Evolutionary conservation across 2,329 filamentous ascomycete species (phyloP), one percentile per base, ranked within the genome.

Genomic region (Xylariomycetidae sp.): DNA sequence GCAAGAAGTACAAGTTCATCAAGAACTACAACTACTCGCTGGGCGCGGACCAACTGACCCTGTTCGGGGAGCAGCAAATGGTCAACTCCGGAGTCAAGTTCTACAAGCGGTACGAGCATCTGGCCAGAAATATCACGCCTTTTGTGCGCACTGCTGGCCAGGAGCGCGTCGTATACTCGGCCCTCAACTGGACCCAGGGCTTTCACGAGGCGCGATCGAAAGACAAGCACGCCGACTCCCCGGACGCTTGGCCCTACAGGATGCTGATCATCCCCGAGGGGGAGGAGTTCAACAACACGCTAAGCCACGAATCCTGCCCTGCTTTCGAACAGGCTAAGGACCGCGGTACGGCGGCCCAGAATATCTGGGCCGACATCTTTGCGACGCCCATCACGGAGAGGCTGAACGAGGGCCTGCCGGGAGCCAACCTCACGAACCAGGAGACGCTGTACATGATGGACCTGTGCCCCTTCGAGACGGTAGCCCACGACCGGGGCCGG

Each of bases 401-500:
- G 6, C 61, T 95, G 25, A 88, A 89, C 53, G 49, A 62, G 11
- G 75, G 82, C 40, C 67, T 96, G 1, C 72, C 71, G 0, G 83
- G 84, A 3, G 80, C 75, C 5, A 77, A 83, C 40, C 57, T 95
- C 26, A 75, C 72, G 3, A 53, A 68, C 10, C 51, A 64, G 1
- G 80, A 90, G 20, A 76, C 80, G 1, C 66, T 88, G 36, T 74
- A 72, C 37, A 56, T 96, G 20, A 95, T 96, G 88, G 88, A 95
- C 49, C 68, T 95, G 40, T 96, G 89, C 51, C 82, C 89, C 0
- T 95, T 88, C 62, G 74, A 83, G 46, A 90, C 86, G 0, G 78
- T 94, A n/a, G 78, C 82, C 7, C 67, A 75, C 5, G 52, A 61
- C 0, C 61, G 70, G 3, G 72, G 65, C 4, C 69, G 60, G 13